These are phyloP conservation scores for Cinchona pubescens DNA, from an alignment of 257 asterid genomes.

Conservation along the genomic window DNA sequence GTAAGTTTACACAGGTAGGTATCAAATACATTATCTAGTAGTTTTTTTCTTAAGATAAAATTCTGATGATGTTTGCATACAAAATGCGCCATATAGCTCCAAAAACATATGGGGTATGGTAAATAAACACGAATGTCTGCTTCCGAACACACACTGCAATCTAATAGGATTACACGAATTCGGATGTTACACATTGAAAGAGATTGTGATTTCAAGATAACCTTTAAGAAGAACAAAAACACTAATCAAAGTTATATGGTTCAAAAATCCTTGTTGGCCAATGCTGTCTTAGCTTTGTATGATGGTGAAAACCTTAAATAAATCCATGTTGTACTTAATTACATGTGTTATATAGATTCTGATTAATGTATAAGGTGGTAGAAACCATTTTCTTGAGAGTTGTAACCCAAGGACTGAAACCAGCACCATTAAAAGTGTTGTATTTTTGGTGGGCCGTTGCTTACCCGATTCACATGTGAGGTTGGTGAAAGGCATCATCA, in stretches of 20 bases:
- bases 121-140: constrained; percentile 8
- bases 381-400: neutral
- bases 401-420: constrained; percentile 23
- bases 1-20: too few species aligned
- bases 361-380: neutral
- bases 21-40: neutral
- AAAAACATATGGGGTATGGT: constrained; percentile 20
- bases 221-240: constrained; percentile 10
- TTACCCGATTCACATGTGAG: constrained; percentile 40
- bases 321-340: too few species aligned
- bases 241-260: constrained; percentile 10
- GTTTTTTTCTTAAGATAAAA: neutral
- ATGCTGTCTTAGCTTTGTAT: constrained; percentile 14
- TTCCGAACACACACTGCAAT: neutral
- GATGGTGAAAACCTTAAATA: neutral
- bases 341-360: neutral
- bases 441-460: constrained; percentile 39
- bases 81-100: constrained; percentile 7
- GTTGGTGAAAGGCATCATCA: constrained; percentile 44
- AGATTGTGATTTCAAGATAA: constrained; percentile 14
- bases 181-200: constrained; percentile 10
- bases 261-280: constrained; percentile 10
- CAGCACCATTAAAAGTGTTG: constrained; percentile 31
- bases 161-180: neutral
- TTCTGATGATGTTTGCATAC: neutral